Evolutionary conservation across 1,284 basidiomycete species (phyloP).

Genomic region (Vanrija humicola): DNA sequence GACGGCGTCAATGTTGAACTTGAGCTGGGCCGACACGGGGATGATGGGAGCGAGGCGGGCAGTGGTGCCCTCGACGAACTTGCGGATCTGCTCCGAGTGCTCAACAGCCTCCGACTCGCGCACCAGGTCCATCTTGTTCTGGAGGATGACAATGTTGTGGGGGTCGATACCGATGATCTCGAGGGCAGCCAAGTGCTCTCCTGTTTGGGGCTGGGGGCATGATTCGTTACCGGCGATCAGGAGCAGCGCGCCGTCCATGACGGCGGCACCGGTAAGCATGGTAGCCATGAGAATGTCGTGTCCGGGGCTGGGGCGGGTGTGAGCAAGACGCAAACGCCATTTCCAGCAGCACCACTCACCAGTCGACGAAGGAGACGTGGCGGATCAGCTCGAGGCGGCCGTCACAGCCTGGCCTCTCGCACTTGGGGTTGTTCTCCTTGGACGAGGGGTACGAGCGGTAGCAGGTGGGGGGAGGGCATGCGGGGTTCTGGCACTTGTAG

Average conservation of each 20-base stretch:
- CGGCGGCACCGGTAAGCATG: slow-evolving; percentile 98
- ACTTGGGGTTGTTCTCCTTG: slow-evolving; percentile 90
- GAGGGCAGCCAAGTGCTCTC: slow-evolving; percentile 95
- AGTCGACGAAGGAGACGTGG: slow-evolving; percentile 91
- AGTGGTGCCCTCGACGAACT: slow-evolving; percentile 94
- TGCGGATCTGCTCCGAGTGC: slow-evolving; percentile 86
- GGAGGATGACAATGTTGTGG: slow-evolving; percentile 95
- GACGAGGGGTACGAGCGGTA: slow-evolving; percentile 90
- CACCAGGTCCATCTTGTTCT: slow-evolving; percentile 96
- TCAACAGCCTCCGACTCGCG: slow-evolving; percentile 86
- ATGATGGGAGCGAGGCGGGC: slow-evolving; percentile 96
- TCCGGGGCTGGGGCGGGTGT: slow-evolving; percentile 58
- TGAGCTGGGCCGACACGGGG: slow-evolving; percentile 95
- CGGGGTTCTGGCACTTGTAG: slow-evolving; percentile 92
- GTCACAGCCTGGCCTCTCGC: slow-evolving; percentile 88
- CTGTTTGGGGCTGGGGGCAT: slow-evolving; percentile 97
- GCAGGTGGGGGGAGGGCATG: slow-evolving; percentile 88
- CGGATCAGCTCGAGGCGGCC: slow-evolving; percentile 82
- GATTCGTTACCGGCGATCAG: slow-evolving; percentile 97
- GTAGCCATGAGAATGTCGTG: slow-evolving; percentile 97
- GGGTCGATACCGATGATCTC: slow-evolving; percentile 92
- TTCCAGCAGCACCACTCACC: background rate
- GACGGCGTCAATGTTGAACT: slow-evolving; percentile 99
- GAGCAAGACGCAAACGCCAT: no score
- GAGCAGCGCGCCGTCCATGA: slow-evolving; percentile 97